A percentile compares a stretch with the other conserved stretches of the same genome.
phyloP scores from a whole-genome alignment of 2,329 filamentous ascomycete genomes.

The Calycina herbarum region DNA sequence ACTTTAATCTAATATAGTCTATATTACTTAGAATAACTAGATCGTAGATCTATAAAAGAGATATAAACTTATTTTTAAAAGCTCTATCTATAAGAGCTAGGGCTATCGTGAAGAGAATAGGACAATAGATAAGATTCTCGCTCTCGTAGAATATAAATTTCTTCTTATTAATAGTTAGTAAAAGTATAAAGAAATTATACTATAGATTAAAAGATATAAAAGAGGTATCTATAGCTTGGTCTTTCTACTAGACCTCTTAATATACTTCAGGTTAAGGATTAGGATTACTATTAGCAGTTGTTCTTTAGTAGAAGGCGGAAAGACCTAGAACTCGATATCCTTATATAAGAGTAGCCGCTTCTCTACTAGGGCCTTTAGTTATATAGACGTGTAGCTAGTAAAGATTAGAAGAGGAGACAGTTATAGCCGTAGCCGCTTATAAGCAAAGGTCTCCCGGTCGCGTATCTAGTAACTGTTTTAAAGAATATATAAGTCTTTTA shows the following conservation, averaged over 20 bases:
- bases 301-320: constrained; percentile 25
- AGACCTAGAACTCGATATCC: constrained; percentile 34
- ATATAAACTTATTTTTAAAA: constrained; percentile 30
- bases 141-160: constrained; percentile 32
- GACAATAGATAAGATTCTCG: constrained; percentile 26
- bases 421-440: constrained; percentile 33
- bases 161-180: constrained; percentile 24
- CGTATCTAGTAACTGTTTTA: constrained; percentile 29
- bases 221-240: constrained; percentile 25
- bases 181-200: neutral
- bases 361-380: constrained; percentile 32
- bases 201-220: constrained; percentile 9
- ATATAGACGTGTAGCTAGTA: constrained; percentile 29
- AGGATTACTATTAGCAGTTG: constrained; percentile 23
- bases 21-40: constrained; percentile 26
- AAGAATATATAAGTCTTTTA: constrained; percentile 31
- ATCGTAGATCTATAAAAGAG: constrained; percentile 30
- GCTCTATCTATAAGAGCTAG: constrained; percentile 32
- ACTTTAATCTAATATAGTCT: constrained; percentile 29
- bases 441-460: constrained; percentile 29
- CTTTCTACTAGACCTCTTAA: constrained; percentile 32
- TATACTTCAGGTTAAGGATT: constrained; percentile 30
- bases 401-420: constrained; percentile 27
- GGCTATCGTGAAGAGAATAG: constrained; percentile 28
- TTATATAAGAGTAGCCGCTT: constrained; percentile 25